Conservation (phyloP, 345 rosid genomes). For the Moricandia moricandioides region DNA sequence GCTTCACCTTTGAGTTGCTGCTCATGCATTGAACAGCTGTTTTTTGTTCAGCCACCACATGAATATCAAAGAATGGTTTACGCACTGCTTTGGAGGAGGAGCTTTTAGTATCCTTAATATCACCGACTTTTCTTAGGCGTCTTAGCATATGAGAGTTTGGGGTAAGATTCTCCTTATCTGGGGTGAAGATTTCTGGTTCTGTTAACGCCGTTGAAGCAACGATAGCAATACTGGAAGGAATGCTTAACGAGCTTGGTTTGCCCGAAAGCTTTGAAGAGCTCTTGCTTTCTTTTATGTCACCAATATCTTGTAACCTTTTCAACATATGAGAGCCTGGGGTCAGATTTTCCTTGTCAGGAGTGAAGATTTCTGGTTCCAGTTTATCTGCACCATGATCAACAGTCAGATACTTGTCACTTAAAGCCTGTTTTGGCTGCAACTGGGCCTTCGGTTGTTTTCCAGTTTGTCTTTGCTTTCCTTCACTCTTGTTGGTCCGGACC, state of each 20-base stretch:
- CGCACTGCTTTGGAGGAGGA: slow-evolving; percentile 30
- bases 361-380: slow-evolving; percentile 56
- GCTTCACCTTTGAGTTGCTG: slow-evolving; percentile 38
- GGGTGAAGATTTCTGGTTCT: slow-evolving; percentile 62
- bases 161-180: slow-evolving; percentile 79
- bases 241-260: slow-evolving; percentile 10
- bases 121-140: slow-evolving; percentile 46
- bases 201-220: slow-evolving; percentile 5
- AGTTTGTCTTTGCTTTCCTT: slow-evolving; percentile 36
- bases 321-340: slow-evolving; percentile 55
- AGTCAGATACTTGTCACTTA: slow-evolving; percentile 32
- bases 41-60: slow-evolving; percentile 38
- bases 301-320: slow-evolving; percentile 47
- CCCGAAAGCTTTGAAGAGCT: slow-evolving; percentile 28
- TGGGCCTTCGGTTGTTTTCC: slow-evolving; percentile 34
- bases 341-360: slow-evolving; percentile 83
- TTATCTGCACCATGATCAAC: slow-evolving; percentile 39
- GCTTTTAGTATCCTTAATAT: slow-evolving; percentile 42
- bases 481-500: slow-evolving; percentile 54
- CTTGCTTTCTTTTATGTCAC: slow-evolving; percentile 43
- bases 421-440: slow-evolving; percentile 29
- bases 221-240: slow-evolving; percentile 1
- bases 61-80: slow-evolving; percentile 37
- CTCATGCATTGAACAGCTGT: slow-evolving; percentile 17
- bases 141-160: slow-evolving; percentile 54